These are phyloP conservation scores for Pseudogymnoascus sp. DNA, from an alignment of 2,329 filamentous ascomycete genomes.

Conservation along the genomic window DNA sequence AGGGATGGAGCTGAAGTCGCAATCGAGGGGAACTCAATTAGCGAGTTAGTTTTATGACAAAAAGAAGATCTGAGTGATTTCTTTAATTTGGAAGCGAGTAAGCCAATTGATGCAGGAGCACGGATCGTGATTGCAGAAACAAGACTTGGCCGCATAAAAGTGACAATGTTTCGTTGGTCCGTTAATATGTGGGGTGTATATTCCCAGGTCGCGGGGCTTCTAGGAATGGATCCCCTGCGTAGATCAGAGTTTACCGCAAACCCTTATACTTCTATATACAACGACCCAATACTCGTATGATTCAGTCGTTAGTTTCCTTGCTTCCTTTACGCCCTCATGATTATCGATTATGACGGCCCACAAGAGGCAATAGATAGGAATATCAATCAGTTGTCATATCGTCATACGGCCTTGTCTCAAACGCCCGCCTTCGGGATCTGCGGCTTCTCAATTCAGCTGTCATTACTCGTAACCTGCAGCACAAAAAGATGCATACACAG, in stretches of 20 bases:
- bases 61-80: background rate
- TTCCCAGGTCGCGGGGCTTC: background rate
- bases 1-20: background rate
- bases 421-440: background rate
- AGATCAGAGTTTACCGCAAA: background rate
- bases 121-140: background rate
- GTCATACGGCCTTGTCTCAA: background rate
- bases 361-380: background rate
- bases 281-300: background rate
- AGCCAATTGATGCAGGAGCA: background rate
- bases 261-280: background rate
- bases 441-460: slow-evolving; percentile 5
- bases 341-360: background rate
- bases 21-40: background rate
- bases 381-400: slow-evolving; percentile 1
- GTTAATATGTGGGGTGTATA: background rate
- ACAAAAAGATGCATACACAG: background rate
- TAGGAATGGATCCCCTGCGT: background rate
- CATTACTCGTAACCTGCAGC: background rate
- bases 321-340: background rate
- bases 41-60: background rate
- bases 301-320: background rate
- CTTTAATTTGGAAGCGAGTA: background rate
- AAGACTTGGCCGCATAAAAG: background rate
- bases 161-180: background rate